phyloP scores from a whole-genome alignment of 805 yeast genomes.

The Naumovozyma baii region DNA sequence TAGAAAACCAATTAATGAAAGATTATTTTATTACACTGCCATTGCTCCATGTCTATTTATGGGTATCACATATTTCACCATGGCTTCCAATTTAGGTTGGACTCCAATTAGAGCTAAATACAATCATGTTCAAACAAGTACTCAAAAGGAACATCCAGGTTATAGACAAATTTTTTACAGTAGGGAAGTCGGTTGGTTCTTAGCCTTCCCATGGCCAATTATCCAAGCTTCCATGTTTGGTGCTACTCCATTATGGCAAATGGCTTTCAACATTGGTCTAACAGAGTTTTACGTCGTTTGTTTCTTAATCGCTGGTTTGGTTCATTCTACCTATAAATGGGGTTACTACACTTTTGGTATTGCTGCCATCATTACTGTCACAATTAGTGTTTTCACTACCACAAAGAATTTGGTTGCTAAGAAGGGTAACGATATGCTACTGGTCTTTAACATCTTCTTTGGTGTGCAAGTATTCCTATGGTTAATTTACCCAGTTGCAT shows the following conservation, averaged over 20 bases:
- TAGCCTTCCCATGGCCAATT: constrained; percentile 39
- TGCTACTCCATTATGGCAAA: constrained; percentile 13
- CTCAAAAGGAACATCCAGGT: constrained; percentile 18
- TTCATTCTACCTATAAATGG: constrained; percentile 39
- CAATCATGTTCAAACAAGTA: constrained; percentile 33
- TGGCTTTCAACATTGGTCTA: constrained; percentile 25
- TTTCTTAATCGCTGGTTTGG: constrained; percentile 35
- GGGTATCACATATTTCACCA: constrained; percentile 41
- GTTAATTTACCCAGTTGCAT: constrained; percentile 29
- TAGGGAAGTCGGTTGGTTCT: constrained; percentile 47
- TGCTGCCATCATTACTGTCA: constrained; percentile 12
- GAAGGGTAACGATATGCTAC: constrained; percentile 13
- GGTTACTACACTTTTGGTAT: constrained; percentile 38
- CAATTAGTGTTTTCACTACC: constrained; percentile 14
- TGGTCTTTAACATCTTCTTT: constrained; percentile 12
- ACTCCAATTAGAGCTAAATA: constrained; percentile 39
- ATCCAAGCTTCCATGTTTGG: constrained; percentile 18
- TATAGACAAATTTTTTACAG: constrained; percentile 46
- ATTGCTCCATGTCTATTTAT: constrained; percentile 36
- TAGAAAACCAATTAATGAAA: constrained; percentile 23
- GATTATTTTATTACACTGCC: constrained; percentile 28
- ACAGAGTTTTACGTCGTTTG: constrained; percentile 36
- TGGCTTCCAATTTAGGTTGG: constrained; percentile 50
- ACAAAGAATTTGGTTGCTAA: constrained; percentile 12
- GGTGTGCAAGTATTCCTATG: constrained; percentile 29